Evolutionary conservation across 192 early-diverging fungal genomes (phyloP).

Genomic region (Backusella mclennaniae): DNA sequence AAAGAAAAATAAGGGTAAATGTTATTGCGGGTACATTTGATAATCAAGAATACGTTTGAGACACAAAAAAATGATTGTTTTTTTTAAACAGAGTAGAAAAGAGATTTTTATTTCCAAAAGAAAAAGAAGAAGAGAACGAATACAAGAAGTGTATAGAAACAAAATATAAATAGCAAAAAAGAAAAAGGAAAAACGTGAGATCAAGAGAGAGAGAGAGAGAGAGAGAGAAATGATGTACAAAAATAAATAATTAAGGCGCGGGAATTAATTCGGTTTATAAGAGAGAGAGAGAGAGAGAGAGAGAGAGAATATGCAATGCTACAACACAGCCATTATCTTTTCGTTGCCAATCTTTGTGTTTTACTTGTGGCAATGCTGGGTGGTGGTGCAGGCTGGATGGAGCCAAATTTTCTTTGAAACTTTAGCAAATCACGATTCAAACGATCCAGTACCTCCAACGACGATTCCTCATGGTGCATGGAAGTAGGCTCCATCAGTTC

Average conservation of each 20-base stretch:
- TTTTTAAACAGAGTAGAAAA: too few species aligned
- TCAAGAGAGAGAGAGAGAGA: too few species aligned
- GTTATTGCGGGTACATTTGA: neutral
- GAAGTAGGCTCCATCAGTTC: neutral
- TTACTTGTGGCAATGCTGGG: neutral
- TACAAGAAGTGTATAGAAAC: neutral
- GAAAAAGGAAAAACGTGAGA: neutral
- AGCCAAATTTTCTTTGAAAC: conserved; percentile 49
- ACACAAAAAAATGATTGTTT: too few species aligned
- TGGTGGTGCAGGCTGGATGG: neutral
- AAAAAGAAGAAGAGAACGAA: neutral
- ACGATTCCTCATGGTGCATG: conserved; percentile 19
- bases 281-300: neutral
- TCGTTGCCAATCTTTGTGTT: neutral
- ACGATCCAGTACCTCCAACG: conserved; percentile 51
- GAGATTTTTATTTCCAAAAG: neutral
- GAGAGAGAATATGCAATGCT: too few species aligned
- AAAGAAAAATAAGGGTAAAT: neutral
- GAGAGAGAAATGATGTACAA: neutral
- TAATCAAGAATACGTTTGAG: neutral
- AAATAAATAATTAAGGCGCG: neutral
- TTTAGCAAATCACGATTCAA: conserved; percentile 49
- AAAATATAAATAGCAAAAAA: neutral
- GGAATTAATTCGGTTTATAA: neutral
- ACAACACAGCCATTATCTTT: neutral